Evolutionary conservation across 2,329 filamentous ascomycete genomes (phyloP).

Genomic region (Neurospora crassa): DNA sequence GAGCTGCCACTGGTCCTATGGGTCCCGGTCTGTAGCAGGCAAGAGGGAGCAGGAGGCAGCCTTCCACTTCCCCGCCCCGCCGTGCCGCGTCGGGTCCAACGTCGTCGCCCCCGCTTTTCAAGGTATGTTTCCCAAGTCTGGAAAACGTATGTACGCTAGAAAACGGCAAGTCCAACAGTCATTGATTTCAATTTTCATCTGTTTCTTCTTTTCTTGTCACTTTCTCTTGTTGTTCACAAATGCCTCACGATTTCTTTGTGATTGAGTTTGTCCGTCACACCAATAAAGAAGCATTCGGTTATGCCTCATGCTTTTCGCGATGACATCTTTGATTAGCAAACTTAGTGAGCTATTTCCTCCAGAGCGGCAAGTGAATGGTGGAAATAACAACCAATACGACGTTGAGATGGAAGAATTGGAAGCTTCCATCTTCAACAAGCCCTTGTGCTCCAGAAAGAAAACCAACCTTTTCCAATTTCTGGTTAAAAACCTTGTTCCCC

Average conservation of each 20-base stretch:
- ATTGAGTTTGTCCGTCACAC: not conserved
- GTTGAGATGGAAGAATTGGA: not conserved
- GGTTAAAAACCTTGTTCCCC: not conserved
- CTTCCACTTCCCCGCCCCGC: not conserved
- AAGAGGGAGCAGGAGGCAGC: not conserved
- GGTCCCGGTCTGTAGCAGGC: too few species aligned
- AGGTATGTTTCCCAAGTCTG: not conserved
- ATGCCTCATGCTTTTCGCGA: not conserved
- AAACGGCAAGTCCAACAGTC: not conserved
- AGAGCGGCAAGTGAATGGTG: too few species aligned
- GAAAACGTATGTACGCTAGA: not conserved
- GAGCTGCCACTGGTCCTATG: not conserved
- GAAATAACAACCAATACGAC: not conserved
- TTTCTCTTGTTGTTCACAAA: not conserved
- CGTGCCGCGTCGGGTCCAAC: not conserved
- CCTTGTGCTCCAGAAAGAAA: not conserved
- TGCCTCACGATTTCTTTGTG: not conserved
- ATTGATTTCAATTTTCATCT: not conserved
- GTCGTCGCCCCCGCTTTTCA: not conserved
- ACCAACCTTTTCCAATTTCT: not conserved
- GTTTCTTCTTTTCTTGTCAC: not conserved
- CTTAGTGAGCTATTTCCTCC: not conserved
- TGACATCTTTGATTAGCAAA: not conserved
- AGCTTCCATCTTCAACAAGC: not conserved
- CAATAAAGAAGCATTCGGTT: not conserved